Evolutionary conservation across 73 alveolate genomes (phyloP).

Genomic region (Paramecium caudatum): DNA sequence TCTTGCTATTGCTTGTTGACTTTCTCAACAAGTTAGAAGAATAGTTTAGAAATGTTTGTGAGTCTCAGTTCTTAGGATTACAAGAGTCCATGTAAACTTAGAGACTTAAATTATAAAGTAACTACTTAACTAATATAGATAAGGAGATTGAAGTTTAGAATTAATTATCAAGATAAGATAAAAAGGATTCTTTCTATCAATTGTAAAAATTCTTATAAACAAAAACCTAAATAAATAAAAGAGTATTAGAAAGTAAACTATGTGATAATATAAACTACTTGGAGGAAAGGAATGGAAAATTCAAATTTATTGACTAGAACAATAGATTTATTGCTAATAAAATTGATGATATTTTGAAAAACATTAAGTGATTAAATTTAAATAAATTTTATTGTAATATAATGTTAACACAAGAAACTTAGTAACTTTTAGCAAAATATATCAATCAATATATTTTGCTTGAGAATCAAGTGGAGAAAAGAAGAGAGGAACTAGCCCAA

Average conservation of each 20-base stretch:
- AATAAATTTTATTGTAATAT: slow-evolving; percentile 9
- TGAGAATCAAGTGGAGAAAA: slow-evolving; percentile 1
- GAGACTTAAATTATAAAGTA: not conserved
- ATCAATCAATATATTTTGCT: not conserved
- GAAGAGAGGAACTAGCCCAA: slow-evolving; percentile 18
- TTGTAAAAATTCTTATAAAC: not conserved
- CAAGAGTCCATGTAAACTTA: not conserved
- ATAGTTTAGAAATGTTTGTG: not conserved
- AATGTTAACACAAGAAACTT: slow-evolving; percentile 12
- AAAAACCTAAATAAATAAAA: not conserved
- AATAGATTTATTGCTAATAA: slow-evolving; percentile 30
- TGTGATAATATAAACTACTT: not conserved
- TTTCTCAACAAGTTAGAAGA: slow-evolving; percentile 15
- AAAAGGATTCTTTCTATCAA: not conserved
- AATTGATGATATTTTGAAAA: slow-evolving; percentile 36
- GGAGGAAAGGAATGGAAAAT: slow-evolving; percentile 18
- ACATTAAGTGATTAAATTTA: not conserved
- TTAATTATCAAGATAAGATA: not conserved
- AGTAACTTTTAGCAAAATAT: not conserved
- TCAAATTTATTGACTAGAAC: slow-evolving; percentile 37
- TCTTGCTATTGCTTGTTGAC: not conserved
- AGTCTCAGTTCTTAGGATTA: not conserved
- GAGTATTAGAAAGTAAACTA: slow-evolving; percentile 20
- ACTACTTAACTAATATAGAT: not conserved
- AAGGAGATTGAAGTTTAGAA: slow-evolving; percentile 38